phyloP scores from a whole-genome alignment of 306 rosid species.

The Amphicarpaea edgeworthii region DNA sequence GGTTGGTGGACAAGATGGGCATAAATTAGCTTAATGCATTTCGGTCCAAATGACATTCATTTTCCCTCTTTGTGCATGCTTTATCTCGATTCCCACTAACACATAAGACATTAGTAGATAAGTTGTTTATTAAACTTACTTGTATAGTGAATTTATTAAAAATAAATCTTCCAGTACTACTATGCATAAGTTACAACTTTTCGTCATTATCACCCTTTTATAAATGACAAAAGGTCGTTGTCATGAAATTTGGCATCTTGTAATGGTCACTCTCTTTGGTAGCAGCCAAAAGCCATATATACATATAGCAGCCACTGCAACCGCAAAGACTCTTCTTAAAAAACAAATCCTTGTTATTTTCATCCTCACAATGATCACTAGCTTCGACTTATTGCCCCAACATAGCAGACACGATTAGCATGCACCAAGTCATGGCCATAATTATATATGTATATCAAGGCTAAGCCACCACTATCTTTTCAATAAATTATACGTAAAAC shows the following conservation, averaged over 20 bases:
- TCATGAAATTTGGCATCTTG: conserved; percentile 33
- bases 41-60: no score
- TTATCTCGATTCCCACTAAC: conserved; percentile 46
- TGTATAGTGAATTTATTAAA: conserved; percentile 4
- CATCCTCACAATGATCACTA: conserved; percentile 46
- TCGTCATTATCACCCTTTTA: conserved; percentile 15
- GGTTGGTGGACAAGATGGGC: conserved; percentile 13
- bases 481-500: background rate
- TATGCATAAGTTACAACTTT: background rate
- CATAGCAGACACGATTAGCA: background rate
- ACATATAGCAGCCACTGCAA: conserved; percentile 30
- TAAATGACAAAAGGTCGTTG: conserved; percentile 44
- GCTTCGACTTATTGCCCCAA: conserved; percentile 21
- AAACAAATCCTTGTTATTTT: conserved; percentile 43
- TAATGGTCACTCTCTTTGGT: conserved; percentile 49
- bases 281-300: conserved; percentile 39
- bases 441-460: conserved; percentile 8
- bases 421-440: background rate
- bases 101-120: conserved; percentile 14
- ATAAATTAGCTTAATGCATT: conserved; percentile 3
- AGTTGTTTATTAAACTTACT: background rate
- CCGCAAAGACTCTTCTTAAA: conserved; percentile 30
- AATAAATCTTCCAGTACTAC: background rate
- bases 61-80: background rate
- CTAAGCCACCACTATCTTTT: background rate